Base-by-base conservation (phyloP, 2,329 filamentous ascomycete genomes). In the Diplodia seriata region DNA sequence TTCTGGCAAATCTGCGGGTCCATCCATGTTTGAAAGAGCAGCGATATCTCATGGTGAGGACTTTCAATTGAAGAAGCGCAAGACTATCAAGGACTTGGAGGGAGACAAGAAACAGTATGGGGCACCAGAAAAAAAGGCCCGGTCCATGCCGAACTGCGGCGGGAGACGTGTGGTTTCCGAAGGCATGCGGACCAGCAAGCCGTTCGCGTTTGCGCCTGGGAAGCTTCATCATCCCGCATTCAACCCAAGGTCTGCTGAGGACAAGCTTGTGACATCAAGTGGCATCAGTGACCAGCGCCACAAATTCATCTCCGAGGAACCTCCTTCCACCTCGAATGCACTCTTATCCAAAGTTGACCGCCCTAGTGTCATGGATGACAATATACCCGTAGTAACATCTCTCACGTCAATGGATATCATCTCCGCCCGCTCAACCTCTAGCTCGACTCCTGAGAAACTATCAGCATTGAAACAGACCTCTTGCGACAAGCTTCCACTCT, bases 401-500 rank as follows among this genome's bases (percentile, higher is more conserved):
- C 26, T 67, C 43, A 67, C 64, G n/a, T 67, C 64, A 40, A 67
- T 67, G 64, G 64, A 67, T 29, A 59, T 59, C 12, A 26, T 63
- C 47, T 40, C 43, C 20, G 20, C 43, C 11, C 55, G 14, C 8
- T 31, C 59, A 14, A 23, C 7, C 29, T 51, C 59, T 2, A 63
- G 29, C 40, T 49, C n/a, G 20, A 61, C 57, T 29, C 15, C 20
- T 9, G 23, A 49, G 20, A 61, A 23, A 1, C 8, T 23, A 29
- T 12, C 29, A 8, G 31, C n/a, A 38, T 40, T 18, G 9, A 31
- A 51, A 18, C 5, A 51, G 11, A 12, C 12, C 9, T 51, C n/a
- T 12, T n/a, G 14, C n/a, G 20, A 31, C n/a, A 40, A n/a, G n/a
- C 23, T 31, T n/a, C n/a, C 2, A 33, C 15, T 9, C 7, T 12